phyloP scores from a whole-genome alignment of 345 rosid genomes.

The Mangifera indica region DNA sequence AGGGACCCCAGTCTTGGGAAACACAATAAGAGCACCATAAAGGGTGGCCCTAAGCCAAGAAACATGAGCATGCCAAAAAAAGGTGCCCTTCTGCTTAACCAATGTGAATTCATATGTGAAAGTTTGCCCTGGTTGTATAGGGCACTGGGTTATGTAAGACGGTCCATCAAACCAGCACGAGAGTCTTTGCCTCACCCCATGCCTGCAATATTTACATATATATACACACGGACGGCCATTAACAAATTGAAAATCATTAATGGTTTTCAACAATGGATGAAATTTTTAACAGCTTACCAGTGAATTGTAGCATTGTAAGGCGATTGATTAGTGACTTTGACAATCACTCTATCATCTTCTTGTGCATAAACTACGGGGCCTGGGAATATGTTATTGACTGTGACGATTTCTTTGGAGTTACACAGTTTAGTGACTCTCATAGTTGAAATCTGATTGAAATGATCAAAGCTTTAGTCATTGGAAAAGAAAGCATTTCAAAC shows the following conservation, averaged over 20 bases:
- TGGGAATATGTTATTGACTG: conserved; percentile 67
- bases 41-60: conserved; percentile 87
- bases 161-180: conserved; percentile 95
- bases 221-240: not conserved
- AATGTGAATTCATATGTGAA: conserved; percentile 73
- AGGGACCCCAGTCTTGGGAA: conserved; percentile 63
- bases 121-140: conserved; percentile 67
- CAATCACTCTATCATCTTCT: conserved; percentile 66
- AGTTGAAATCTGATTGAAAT: conserved; percentile 52
- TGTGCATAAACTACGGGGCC: conserved; percentile 74
- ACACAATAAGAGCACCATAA: conserved; percentile 67
- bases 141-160: conserved; percentile 86
- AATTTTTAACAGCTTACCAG: conserved; percentile 42
- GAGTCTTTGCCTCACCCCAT: conserved; percentile 74
- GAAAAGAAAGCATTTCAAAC: not conserved
- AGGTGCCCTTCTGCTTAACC: conserved; percentile 71
- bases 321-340: conserved; percentile 66
- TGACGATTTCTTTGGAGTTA: conserved; percentile 56
- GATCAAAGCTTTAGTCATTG: not conserved
- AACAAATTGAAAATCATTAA: not conserved
- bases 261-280: not conserved
- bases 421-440: conserved; percentile 59
- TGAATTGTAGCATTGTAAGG: conserved; percentile 81
- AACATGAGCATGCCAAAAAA: conserved; percentile 85
- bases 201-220: conserved; percentile 44